These are phyloP conservation scores for Malbranchea cinnamomea DNA, from an alignment of 2,329 filamentous ascomycete genomes.

Conservation along the genomic window DNA sequence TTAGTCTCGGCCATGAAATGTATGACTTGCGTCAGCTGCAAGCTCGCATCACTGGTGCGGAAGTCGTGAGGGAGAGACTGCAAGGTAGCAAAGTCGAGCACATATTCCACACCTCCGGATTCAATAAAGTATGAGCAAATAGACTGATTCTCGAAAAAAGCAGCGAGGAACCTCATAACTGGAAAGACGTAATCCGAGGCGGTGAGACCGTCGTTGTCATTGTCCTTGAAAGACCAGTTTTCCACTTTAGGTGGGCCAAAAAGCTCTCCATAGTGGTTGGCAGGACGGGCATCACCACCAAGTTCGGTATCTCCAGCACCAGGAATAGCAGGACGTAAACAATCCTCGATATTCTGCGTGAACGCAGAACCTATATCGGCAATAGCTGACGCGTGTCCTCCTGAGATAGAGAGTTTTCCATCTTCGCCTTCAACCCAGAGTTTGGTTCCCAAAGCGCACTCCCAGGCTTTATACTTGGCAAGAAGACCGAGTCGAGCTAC, in stretches of 20 bases:
- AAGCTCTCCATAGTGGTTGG: conserved; percentile 4
- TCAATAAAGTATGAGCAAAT: conserved; percentile 63
- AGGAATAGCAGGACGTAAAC: conserved; percentile 15
- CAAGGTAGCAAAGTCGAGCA: conserved; percentile 71
- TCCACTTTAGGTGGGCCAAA: conserved; percentile 14
- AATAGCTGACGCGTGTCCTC: conserved; percentile 30
- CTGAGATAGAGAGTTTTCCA: conserved; percentile 46
- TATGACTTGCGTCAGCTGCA: conserved; percentile 58
- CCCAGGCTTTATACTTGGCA: conserved; percentile 53
- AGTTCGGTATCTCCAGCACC: conserved; percentile 14
- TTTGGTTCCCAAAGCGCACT: conserved; percentile 61
- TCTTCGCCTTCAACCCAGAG: conserved; percentile 49
- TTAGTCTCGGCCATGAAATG: conserved; percentile 67
- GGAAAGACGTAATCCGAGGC: conserved; percentile 60
- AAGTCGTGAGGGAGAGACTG: conserved; percentile 66
- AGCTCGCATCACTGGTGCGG: conserved; percentile 50
- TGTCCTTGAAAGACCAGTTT: conserved; percentile 31
- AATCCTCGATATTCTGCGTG: conserved; percentile 14
- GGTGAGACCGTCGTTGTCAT: conserved; percentile 35
- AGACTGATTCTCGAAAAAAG: conserved; percentile 59
- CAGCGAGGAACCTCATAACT: conserved; percentile 58
- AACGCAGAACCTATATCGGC: conserved; percentile 20
- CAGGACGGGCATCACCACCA: conserved; percentile 2
- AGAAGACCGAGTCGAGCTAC: conserved; percentile 65
- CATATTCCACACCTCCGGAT: conserved; percentile 63